phyloP scores from a whole-genome alignment of 2,329 filamentous ascomycete genomes.

The Fusarium robinianum region DNA sequence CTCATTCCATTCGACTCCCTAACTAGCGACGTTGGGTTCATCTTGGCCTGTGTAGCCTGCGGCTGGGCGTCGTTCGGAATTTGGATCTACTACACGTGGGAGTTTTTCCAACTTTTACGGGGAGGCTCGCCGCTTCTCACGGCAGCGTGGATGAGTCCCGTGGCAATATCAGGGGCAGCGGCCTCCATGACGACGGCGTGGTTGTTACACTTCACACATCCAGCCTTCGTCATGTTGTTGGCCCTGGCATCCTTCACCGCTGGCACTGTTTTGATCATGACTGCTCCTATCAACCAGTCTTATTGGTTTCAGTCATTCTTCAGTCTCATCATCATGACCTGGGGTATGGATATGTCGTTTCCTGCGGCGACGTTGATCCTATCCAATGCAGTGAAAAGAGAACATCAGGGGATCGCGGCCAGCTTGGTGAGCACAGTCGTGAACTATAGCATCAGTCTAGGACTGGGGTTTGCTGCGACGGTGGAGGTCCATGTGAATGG shows the following conservation, averaged over 20 bases:
- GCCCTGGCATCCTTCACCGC: constrained; percentile 50
- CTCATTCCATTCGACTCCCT: constrained; percentile 59
- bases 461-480: constrained; percentile 68
- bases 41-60: constrained; percentile 57
- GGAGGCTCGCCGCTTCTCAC: constrained; percentile 49
- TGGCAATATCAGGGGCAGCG: constrained; percentile 48
- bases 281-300: constrained; percentile 56
- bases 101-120: constrained; percentile 53
- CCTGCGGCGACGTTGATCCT: constrained; percentile 65
- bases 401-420: constrained; percentile 53
- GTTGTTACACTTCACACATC: constrained; percentile 43
- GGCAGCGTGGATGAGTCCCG: constrained; percentile 51
- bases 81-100: constrained; percentile 56
- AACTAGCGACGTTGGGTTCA: constrained; percentile 56
- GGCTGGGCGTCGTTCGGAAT: constrained; percentile 61
- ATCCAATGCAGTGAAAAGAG: constrained; percentile 53
- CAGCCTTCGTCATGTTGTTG: constrained; percentile 48
- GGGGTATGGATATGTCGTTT: constrained; percentile 68
- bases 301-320: constrained; percentile 71
- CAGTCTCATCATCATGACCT: constrained; percentile 60
- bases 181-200: constrained; percentile 52
- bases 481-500: constrained; percentile 53
- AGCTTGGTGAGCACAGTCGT: constrained; percentile 66
- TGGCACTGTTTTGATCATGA: constrained; percentile 50
- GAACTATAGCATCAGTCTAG: constrained; percentile 70